Percentiles rank a stretch among this genome's conserved stretches.
Conservation (phyloP, 2,329 filamentous ascomycete species). For the Fusarium dimerum region DNA sequence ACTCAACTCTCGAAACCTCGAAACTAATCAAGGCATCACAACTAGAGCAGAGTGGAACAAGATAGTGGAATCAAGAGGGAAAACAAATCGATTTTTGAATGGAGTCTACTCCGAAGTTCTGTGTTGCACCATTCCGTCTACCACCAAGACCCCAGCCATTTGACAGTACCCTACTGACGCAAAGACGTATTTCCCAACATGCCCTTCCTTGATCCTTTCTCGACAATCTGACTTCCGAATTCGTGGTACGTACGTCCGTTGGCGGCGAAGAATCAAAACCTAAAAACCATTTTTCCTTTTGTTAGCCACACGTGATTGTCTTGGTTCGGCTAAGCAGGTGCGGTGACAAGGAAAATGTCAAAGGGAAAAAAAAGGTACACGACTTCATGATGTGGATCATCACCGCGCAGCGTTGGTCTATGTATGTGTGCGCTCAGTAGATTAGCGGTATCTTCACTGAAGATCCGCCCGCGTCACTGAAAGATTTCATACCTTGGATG, state of each 20-base stretch:
- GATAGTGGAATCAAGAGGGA: conserved; percentile 2
- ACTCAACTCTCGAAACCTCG: neutral
- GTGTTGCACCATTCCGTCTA: conserved; percentile 3
- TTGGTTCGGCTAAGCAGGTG: neutral
- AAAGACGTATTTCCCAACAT: neutral
- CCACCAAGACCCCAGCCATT: neutral
- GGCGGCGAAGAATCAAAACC: conserved; percentile 1
- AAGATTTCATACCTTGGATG: neutral
- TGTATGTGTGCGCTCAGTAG: conserved; percentile 1
- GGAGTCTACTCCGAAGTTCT: conserved; percentile 7
- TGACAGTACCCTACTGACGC: neutral
- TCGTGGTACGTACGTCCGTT: neutral
- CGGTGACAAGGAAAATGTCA: conserved; percentile 4
- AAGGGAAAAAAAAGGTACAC: conserved; percentile 12
- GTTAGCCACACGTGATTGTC: neutral
- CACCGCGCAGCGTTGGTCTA: neutral
- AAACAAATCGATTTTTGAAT: conserved; percentile 6
- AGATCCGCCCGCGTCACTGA: conserved; percentile 3
- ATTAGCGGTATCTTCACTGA: conserved; percentile 4
- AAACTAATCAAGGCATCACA: neutral
- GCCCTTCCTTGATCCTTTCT: neutral
- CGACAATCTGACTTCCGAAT: neutral
- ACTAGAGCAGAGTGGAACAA: neutral
- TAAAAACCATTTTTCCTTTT: conserved; percentile 5
- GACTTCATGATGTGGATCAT: neutral